Evolutionary conservation across 768 basidiomycete genomes (phyloP).

Genomic region (Exidia glandulosa): DNA sequence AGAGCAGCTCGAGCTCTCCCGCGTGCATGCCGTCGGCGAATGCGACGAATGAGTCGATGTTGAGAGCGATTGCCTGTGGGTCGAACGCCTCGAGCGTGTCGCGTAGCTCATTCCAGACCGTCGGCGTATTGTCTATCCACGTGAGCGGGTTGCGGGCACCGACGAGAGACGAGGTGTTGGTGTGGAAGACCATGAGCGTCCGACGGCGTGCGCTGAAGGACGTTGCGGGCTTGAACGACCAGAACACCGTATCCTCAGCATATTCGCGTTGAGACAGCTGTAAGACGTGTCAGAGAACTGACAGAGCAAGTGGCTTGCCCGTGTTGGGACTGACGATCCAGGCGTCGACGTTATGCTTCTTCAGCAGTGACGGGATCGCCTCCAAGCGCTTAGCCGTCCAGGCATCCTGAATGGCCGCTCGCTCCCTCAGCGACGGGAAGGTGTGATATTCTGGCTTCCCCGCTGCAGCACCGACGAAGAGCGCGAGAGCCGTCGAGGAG

Average conservation of each 20-base stretch:
- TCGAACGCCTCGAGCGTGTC: slow-evolving; percentile 23
- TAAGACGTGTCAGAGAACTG: background rate
- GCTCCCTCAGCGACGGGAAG: background rate
- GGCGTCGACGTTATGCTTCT: slow-evolving; percentile 31
- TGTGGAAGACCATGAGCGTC: slow-evolving; percentile 40
- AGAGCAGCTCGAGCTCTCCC: slow-evolving; percentile 32
- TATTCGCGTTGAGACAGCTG: slow-evolving; percentile 33
- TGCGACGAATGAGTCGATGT: slow-evolving; percentile 34
- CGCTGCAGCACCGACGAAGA: background rate
- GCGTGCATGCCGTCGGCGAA: slow-evolving; percentile 40
- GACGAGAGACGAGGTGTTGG: slow-evolving; percentile 25
- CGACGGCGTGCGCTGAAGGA: slow-evolving; percentile 37
- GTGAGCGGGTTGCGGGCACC: slow-evolving; percentile 31
- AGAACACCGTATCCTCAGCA: slow-evolving; percentile 44
- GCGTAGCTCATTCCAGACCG: slow-evolving; percentile 36
- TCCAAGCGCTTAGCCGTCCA: slow-evolving; percentile 32
- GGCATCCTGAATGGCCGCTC: slow-evolving; percentile 21
- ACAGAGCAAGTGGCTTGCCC: background rate
- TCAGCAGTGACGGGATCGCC: slow-evolving; percentile 30
- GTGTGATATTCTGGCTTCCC: background rate
- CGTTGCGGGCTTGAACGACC: slow-evolving; percentile 38
- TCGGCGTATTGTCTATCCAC: slow-evolving; percentile 40
- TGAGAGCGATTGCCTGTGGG: slow-evolving; percentile 34
- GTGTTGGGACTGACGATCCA: slow-evolving; percentile 27
- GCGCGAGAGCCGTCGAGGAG: no score